Evolutionary conservation across 2,329 filamentous ascomycete species (phyloP), one percentile per base, ranked within the genome.

Genomic region (Truncatella angustata): DNA sequence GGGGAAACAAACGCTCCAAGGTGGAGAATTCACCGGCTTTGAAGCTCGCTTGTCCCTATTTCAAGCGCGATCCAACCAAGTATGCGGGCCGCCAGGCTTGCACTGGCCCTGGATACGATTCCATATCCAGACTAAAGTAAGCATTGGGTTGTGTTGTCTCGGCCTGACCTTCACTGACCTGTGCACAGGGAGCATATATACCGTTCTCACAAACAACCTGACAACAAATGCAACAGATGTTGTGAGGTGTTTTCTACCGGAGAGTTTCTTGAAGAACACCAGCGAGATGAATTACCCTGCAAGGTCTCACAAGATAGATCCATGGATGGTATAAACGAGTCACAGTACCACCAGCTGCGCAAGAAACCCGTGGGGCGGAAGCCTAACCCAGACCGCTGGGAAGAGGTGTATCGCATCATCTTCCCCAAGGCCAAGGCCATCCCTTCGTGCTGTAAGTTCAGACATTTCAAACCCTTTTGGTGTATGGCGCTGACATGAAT

Each of bases 121-220:
- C 30, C 2, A 50, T 54, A 11, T 37, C 52, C 9, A 35, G 52
- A 16, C 20, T 54, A 5, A 51, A 51, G 52, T 54, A 26, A 34
- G 35, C 39, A 1, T 12, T n/a, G 11, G 10, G 18, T 11, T 23
- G n/a, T n/a, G n/a, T n/a, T n/a, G n/a, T n/a, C n/a, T n/a, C n/a
- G n/a, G 16, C 36, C 12, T 11, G 3, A 6, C 7, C 6, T 9
- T 12, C 10, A 26, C 50, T 49, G 23, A 52, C 14, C 2, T 1
- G 9, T 9, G n/a, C 24, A 9, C 14, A 54, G 52, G 42, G 52
- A 51, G 35, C 52, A 54, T 12, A 50, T 54, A 18, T 54, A 54
- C 16, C 47, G 52, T 4, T 28, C 35, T 9, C 47, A 54, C 40
- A 24, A n/a, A 3, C 47, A 51, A 7, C 39, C 49, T 7, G 18